Evolutionary conservation across 1,284 basidiomycete genomes (phyloP), one percentile per base, ranked within the genome.

Genomic region (Mycosarcoma mackinlayi): DNA sequence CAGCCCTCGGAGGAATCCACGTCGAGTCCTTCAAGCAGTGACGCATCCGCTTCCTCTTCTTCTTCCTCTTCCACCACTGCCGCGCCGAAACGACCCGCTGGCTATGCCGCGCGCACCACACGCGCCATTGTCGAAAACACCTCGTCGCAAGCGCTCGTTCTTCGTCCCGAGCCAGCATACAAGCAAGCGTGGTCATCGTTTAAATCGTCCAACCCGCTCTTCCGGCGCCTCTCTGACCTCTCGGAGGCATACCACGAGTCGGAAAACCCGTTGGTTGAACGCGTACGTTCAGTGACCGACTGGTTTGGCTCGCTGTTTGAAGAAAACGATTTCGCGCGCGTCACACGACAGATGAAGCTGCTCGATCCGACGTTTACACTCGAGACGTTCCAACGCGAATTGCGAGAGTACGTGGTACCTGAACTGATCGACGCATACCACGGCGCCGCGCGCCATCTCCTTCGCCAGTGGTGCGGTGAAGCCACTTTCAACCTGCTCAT

Each of bases 391-490:
- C 90, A 93, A 79, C 87, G 90, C 57, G 96, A 98, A 81, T 83
- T 98, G 67, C 86, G 95, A 70, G 96, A 98, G 84, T 99, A 98
- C 81, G 95, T 99, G 65, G 88, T 98, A 3, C 96, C 96, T 0
- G 96, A 99, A 83, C 88, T 99, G 6, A 92, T 99, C 8, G 96
- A 99, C 81, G 93, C 94, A 19, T 98, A 96, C 83, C 84, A 98
- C 72, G 90, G 88, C 51, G 94, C 92, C 10, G 94, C 97, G 79
- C 87, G 90, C 76, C 91, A 93, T 79, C 86, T 91, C 6, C 85
- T 99, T 73, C 88, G 88, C 79, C 88, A 88, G 75, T 99, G 96
- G 96, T 97, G 94, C 83, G 89, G 92, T 30, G 96, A 99, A 85
- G 96, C 93, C 93, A 94, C 84, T 13, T 82, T 65, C 68, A 98